Evolutionary conservation across 2,329 filamentous ascomycete species (phyloP), one percentile per base, ranked within the genome.

Genomic region (Dactylonectria estremocensis): DNA sequence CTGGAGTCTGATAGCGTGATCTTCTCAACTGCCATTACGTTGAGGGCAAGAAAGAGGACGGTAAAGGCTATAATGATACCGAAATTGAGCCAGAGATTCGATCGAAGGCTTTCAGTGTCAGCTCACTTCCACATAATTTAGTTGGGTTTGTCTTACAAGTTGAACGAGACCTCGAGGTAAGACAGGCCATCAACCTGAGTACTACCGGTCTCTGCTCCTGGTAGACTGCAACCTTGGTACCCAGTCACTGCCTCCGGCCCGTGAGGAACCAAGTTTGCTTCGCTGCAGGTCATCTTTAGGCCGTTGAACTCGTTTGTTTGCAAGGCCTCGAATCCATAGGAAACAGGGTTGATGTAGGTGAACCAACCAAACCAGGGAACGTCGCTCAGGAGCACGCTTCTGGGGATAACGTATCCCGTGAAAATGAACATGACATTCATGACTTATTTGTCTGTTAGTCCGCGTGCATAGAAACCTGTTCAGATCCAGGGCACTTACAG

Each of bases 361-460:
- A 92, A 83, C 90, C 90, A 92, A 5, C 87, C 85, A 56, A 91
- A 91, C 91, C 91, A 92, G 83, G 91, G 93, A 76, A 92, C 81
- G 5, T 84, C 72, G 63, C 81, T 77, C 69, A 88, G 74, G 20
- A 88, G 86, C 55, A 88, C 80, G 1, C 85, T 84, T 61, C 87
- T 85, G 0, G 86, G 85, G 56, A 91, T 87, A 8, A 87, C 83
- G 72, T 91, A 92, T 1, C 90, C 90, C 0, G 90, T 90, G 74
- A 88, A 92, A 52, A 93, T 88, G 68, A 92, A 84, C 16, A 92
- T 85, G 61, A 90, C 80, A 68, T 91, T 85, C 48, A 92, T 86
- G 1, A 87, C 80, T 64, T 45, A 7, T 5, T 24, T n/a, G 6
- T 2, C 9, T 3, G n/a, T 62, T 28, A 56, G 60, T 3, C 8